phyloP scores from a whole-genome alignment of 176 grass and related monocot genomes.

The Oryza meyeriana region DNA sequence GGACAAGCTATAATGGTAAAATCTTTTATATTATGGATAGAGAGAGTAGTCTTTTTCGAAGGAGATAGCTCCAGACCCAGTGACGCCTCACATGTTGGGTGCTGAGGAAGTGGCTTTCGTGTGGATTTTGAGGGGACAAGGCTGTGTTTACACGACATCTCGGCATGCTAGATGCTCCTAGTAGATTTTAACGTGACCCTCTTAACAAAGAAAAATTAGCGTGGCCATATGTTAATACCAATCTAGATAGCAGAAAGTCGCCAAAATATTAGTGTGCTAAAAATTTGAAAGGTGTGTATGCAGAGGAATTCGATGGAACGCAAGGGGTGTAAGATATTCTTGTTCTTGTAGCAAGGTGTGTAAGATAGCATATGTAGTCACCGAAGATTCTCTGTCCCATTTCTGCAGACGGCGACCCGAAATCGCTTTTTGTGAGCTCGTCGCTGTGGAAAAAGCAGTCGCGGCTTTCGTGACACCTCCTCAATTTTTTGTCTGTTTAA shows the following conservation, averaged over 20 bases:
- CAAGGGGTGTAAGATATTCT: neutral
- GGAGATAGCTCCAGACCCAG: neutral
- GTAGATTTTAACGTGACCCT: neutral
- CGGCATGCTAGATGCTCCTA: neutral
- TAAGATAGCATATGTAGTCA: neutral
- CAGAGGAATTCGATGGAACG: neutral
- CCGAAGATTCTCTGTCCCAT: conserved; percentile 32
- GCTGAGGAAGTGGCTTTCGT: neutral
- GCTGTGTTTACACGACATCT: neutral
- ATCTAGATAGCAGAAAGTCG: too few species aligned
- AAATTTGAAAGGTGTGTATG: neutral
- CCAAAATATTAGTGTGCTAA: too few species aligned
- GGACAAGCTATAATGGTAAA: too few species aligned
- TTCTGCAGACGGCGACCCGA: conserved; percentile 21
- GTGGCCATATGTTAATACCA: too few species aligned
- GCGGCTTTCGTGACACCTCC: conserved; percentile 21
- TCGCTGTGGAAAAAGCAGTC: conserved; percentile 25
- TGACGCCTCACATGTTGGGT: neutral
- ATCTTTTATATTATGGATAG: too few species aligned
- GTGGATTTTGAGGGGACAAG: neutral
- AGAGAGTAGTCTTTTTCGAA: too few species aligned
- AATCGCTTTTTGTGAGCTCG: conserved; percentile 22
- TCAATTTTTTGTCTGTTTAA: neutral
- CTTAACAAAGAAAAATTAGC: too few species aligned
- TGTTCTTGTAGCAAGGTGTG: neutral